A percentile compares a stretch with the other conserved stretches of the same genome.
Evolutionary conservation across 208 protist species (phyloP).

Genomic region (Acanthamoeba rhysodes): DNA sequence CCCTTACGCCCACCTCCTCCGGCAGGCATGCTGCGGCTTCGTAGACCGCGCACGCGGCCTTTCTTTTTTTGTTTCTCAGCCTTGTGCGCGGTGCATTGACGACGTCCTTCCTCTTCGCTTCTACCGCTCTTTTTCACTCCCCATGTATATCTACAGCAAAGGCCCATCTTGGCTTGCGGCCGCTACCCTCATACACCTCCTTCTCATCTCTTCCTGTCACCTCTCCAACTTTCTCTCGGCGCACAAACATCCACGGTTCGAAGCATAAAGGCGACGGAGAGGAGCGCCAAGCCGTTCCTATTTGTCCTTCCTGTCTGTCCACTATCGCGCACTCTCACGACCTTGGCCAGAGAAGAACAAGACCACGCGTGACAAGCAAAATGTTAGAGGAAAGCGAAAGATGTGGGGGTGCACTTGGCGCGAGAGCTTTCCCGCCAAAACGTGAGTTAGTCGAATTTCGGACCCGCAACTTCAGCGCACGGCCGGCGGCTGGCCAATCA

Average conservation of each 20-base stretch:
- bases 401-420: no score
- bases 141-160: constrained; percentile 6
- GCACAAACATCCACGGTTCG: no score
- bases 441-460: neutral
- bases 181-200: neutral
- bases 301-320: no score
- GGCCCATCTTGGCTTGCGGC: neutral
- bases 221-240: no score
- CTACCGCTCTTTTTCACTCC: neutral
- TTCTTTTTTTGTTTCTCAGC: constrained; percentile 39
- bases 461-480: neutral
- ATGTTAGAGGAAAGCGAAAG: no score
- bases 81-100: neutral
- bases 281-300: no score
- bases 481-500: neutral
- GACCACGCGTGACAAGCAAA: no score
- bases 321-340: no score
- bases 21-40: no score
- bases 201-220: neutral
- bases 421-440: neutral
- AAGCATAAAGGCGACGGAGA: no score
- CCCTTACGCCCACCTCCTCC: no score
- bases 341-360: no score
- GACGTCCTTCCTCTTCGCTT: neutral
- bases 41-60: neutral